These are phyloP conservation scores for Suillus discolor DNA, from an alignment of 768 basidiomycete species.

Conservation along the genomic window DNA sequence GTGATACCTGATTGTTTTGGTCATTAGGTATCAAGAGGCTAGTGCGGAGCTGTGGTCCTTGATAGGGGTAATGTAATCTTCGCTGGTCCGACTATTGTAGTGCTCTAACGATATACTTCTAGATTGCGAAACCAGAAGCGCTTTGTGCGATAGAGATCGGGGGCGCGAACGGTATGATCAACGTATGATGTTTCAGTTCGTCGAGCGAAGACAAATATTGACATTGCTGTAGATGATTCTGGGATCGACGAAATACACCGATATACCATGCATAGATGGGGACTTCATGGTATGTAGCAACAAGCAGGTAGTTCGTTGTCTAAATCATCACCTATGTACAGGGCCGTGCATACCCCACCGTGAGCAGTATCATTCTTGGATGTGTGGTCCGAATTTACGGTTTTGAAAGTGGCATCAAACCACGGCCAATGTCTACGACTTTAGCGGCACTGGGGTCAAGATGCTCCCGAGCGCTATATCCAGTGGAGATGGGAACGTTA, in stretches of 20 bases:
- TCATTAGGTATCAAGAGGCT: conserved; percentile 36
- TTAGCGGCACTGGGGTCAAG: conserved; percentile 25
- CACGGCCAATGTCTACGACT: conserved; percentile 33
- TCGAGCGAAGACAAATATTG: conserved; percentile 9
- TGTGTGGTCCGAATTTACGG: conserved; percentile 10
- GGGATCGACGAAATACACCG: conserved; percentile 36
- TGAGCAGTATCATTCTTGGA: conserved; percentile 17
- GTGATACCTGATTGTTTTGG: neutral
- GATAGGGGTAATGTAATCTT: conserved; percentile 22
- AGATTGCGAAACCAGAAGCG: conserved; percentile 37
- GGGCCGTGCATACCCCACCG: conserved; percentile 40
- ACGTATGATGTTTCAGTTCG: conserved; percentile 27
- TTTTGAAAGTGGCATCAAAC: conserved; percentile 31
- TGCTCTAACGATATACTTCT: conserved; percentile 8
- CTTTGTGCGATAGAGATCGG: conserved; percentile 44
- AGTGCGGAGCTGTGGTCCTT: conserved; percentile 30
- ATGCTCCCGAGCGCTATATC: conserved; percentile 37
- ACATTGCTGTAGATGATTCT: conserved; percentile 34
- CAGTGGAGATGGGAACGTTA: conserved; percentile 41
- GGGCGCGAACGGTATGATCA: conserved; percentile 47
- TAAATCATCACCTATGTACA: conserved; percentile 13
- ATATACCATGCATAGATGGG: conserved; percentile 44
- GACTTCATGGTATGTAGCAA: conserved; percentile 42
- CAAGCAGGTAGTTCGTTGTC: conserved; percentile 8
- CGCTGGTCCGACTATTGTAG: neutral